Percentiles rank a stretch among this genome's conserved stretches.
phyloP scores from a whole-genome alignment of 169 alveolate species.

The Eimeria tenella region DNA sequence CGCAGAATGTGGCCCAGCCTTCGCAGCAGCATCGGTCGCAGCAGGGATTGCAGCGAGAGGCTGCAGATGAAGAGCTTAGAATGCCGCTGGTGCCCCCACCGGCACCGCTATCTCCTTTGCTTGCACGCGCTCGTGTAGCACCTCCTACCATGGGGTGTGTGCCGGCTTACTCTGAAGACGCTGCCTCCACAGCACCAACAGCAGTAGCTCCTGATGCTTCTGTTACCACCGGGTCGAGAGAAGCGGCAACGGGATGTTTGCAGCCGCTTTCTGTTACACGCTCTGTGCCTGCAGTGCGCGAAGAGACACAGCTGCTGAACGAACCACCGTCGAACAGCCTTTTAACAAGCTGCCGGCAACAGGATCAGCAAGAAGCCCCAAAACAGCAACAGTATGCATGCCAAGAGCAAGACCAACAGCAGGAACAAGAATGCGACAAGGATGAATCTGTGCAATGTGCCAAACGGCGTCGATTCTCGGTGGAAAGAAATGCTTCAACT shows the following conservation, averaged over 20 bases:
- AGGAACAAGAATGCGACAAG: not conserved
- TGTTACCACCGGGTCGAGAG: not conserved
- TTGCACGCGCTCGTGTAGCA: slow-evolving; percentile 27
- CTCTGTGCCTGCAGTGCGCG: not conserved
- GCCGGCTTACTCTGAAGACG: not conserved
- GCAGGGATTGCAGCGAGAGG: slow-evolving; percentile 37
- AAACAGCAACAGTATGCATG: not conserved
- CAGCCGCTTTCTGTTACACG: not conserved
- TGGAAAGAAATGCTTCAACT: not conserved
- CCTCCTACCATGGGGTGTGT: slow-evolving; percentile 15
- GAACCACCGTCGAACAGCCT: not conserved
- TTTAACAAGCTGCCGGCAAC: not conserved
- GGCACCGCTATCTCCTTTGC: slow-evolving; percentile 27
- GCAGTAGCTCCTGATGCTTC: slow-evolving; percentile 15
- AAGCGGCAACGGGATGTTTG: not conserved
- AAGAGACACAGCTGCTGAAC: not conserved
- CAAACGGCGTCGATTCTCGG: slow-evolving; percentile 64
- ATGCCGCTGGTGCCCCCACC: slow-evolving; percentile 67
- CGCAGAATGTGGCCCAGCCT: not conserved
- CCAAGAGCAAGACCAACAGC: slow-evolving; percentile 5
- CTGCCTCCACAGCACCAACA: not conserved
- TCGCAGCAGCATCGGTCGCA: slow-evolving; percentile 30
- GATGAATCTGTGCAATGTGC: slow-evolving; percentile 3
- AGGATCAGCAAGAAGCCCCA: slow-evolving; percentile 9
- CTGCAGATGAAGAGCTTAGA: slow-evolving; percentile 55